Evolutionary conservation across 192 early-diverging fungal genomes (phyloP).

Genomic region (Oehlia diaphana): DNA sequence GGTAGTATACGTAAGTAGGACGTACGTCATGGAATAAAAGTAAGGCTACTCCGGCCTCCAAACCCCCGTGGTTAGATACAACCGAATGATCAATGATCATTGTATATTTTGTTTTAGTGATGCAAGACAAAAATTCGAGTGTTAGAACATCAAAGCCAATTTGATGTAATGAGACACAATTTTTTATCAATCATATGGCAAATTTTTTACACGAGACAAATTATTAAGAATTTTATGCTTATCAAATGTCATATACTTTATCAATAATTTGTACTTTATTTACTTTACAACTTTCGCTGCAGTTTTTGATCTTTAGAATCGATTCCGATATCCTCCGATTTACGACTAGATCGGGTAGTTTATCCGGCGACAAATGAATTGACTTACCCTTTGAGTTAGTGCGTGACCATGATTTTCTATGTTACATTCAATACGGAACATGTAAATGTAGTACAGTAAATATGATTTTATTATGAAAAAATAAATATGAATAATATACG

Average conservation of each 20-base stretch:
- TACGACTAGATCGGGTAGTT: background rate
- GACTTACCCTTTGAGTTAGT: background rate
- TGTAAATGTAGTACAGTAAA: background rate
- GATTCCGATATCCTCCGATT: background rate
- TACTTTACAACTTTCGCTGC: background rate
- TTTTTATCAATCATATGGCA: background rate
- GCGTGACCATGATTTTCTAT: background rate
- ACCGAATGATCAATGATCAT: background rate
- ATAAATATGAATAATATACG: background rate
- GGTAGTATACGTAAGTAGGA: slow-evolving; percentile 11
- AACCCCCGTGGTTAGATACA: background rate
- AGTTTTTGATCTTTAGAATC: background rate
- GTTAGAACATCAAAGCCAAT: background rate
- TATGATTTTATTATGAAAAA: background rate
- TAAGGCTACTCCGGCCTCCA: background rate
- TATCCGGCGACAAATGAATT: background rate
- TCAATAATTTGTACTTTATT: too few species aligned
- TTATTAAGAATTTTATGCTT: background rate
- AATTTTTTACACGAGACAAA: background rate
- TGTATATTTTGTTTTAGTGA: background rate
- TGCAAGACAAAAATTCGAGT: background rate
- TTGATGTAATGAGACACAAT: background rate
- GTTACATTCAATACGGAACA: background rate
- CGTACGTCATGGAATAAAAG: slow-evolving; percentile 6
- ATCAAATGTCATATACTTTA: background rate